These are phyloP conservation scores for Sisymbrium irio DNA, from an alignment of 345 rosid genomes.

Conservation along the genomic window DNA sequence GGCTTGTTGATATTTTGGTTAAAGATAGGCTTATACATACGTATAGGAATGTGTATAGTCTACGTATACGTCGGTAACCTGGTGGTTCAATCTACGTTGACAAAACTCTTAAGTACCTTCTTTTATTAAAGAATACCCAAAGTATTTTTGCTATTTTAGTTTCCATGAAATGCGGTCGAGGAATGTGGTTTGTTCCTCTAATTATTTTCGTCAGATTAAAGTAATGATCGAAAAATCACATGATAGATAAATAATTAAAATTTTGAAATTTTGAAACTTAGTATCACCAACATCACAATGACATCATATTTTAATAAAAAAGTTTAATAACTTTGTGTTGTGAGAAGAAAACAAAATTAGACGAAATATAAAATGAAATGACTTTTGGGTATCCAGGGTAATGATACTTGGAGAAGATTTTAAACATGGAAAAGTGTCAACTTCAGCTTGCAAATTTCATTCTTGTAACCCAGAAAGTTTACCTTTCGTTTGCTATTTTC, in stretches of 20 bases:
- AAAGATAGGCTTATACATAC: background rate
- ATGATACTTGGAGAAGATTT: conserved; percentile 23
- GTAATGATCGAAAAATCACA: conserved; percentile 23
- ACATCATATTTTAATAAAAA: conserved; percentile 13
- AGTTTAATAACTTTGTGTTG: background rate
- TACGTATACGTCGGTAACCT: conserved; percentile 1
- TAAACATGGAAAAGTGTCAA: conserved; percentile 7
- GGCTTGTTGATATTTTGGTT: background rate
- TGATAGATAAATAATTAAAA: conserved; percentile 15
- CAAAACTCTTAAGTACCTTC: background rate
- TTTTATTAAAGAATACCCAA: background rate
- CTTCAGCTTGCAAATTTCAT: background rate
- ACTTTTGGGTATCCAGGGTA: conserved; percentile 5
- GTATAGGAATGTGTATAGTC: background rate
- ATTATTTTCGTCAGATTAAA: conserved; percentile 14
- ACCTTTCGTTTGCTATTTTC: conserved; percentile 20
- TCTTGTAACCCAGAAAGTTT: conserved; percentile 6
- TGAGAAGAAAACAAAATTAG: background rate
- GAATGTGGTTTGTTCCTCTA: conserved; percentile 25
- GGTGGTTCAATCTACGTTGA: conserved; percentile 1
- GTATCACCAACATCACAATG: conserved; percentile 28
- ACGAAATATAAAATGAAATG: conserved; percentile 1
- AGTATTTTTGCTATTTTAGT: conserved; percentile 6
- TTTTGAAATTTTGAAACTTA: conserved; percentile 6
- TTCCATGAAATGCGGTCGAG: conserved; percentile 35